Evolutionary conservation across 129 eudicot species (phyloP), one percentile per base, ranked within the genome.

Genomic region (Logfia minima): DNA sequence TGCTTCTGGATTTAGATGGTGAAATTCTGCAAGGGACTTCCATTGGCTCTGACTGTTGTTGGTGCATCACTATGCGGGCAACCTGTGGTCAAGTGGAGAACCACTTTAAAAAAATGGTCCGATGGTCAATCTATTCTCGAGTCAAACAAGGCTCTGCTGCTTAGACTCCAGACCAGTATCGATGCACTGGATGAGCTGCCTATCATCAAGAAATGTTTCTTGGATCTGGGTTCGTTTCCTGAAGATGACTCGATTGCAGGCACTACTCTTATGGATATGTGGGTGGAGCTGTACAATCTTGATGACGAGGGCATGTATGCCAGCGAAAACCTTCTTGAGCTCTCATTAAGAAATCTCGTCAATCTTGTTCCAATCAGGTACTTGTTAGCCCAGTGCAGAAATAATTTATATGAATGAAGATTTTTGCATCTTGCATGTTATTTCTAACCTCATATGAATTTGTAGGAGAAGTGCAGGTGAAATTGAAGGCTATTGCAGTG

Each of bases 181-280:
- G 82, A 80, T 72, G 77, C 83, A 53, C 81, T 80, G 51, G 70
- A 80, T 67, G 77, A 81, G 22, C 28, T 70, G 48, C 58, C 68
- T 5, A 56, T 68, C 1, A 23, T 48, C n/a, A 72, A n/a, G 28
- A 80, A 84, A 19, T 84, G 80, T 73, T 84, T 68, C 74, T 59
- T 84, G 28, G 88, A 84, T 48, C 55, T 84, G 66, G 88, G 85
- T 31, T 67, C 80, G 21, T 84, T 80, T 77, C 87, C 85, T 16
- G 87, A 84, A 77, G 85, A 80, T 73, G 85, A 84, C 68, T 68
- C 24, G 64, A 81, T 81, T 32, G 21, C 83, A 16, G 85, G 83
- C 43, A 34, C 85, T 10, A 56, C 73, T 13, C 85, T 84, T 60
- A 56, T 77, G 82, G 88, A 84, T 53, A 81, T 84, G 74, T 80